Evolutionary conservation across 495 filamentous ascomycete species (phyloP), one percentile per base, ranked within the genome.

Genomic region (Neohortaea acidophila): DNA sequence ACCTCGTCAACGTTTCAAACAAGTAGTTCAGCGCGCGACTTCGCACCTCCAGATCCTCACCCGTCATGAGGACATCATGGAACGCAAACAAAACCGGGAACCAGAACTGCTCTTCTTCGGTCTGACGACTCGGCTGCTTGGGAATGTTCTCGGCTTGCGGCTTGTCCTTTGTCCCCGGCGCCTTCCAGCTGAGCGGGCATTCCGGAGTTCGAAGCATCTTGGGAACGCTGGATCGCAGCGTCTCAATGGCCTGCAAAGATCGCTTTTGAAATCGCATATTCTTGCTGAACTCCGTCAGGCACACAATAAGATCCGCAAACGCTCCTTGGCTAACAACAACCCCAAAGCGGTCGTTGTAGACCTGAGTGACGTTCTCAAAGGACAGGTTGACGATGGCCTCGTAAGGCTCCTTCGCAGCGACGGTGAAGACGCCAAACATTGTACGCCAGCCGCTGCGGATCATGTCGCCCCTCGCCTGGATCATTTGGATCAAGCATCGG

Each of bases 11-110:
- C 0, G 82, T 83, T 28, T 96, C 87, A 44, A 99, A 99, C 35
- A 99, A 79, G 57, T 96, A 96, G 38, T 81, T 87, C 30, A 94
- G 70, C 3, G 89, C 89, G 44, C 84, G 61, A 21, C 85, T 92
- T 45, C 89, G 75, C 31, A 93, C 86, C 55, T 99, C 89, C n/a
- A 99, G 69, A 54, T 99, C 89, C 56, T 96, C 89, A 2, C 89
- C 89, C 21, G 89, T 99, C 89, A 99, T 99, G 15, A 99, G 65
- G 15, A 96, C 85, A 59, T 99, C 89, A 58, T 99, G 89, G 64
- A 96, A 96, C 4, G 91, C 85, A 55, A 96, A 96, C 10, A 99
- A 68, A 21, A 99, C 79, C 0, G 89, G 89, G 48, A 94, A 96
- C 89, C 89, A 99, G 59, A 82, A 99, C 25, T 93, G 87, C 54